These are phyloP conservation scores for Mycosphaerelloides madeirae DNA, from an alignment of 2,329 filamentous ascomycete genomes.

Conservation along the genomic window DNA sequence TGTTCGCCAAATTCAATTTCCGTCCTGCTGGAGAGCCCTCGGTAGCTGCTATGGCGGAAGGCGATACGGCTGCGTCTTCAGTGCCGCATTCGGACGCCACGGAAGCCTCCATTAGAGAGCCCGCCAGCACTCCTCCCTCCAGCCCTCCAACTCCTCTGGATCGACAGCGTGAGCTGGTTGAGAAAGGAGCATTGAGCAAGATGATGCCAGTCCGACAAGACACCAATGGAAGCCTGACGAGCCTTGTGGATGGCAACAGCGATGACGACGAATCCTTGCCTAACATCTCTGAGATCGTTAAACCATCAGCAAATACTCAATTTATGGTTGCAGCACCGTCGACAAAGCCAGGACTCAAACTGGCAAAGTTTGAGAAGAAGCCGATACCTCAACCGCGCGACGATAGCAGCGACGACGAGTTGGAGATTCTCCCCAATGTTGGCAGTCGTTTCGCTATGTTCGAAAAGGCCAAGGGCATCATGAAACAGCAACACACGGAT, in stretches of 20 bases:
- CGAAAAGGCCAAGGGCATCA: constrained; percentile 34
- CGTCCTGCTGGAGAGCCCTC: constrained; percentile 6
- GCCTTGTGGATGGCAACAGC: constrained; percentile 8
- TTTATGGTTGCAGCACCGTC: neutral
- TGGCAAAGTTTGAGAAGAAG: constrained; percentile 34
- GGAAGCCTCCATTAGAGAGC: constrained; percentile 20
- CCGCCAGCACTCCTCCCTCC: constrained; percentile 39
- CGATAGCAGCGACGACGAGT: constrained; percentile 49
- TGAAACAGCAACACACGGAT: constrained; percentile 20
- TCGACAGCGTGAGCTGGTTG: constrained; percentile 28
- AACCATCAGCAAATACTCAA: neutral
- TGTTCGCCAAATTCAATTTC: constrained; percentile 79
- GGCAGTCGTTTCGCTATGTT: constrained; percentile 28
- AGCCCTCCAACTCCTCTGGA: constrained; percentile 41
- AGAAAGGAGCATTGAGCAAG: constrained; percentile 31
- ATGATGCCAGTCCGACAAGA: constrained; percentile 29
- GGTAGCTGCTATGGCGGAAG: constrained; percentile 6
- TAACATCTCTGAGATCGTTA: neutral
- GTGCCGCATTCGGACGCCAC: constrained; percentile 28
- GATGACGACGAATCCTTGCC: constrained; percentile 21
- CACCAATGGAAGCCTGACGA: constrained; percentile 23
- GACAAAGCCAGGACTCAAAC: constrained; percentile 22
- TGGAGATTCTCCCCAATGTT: constrained; percentile 57
- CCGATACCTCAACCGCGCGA: constrained; percentile 7
- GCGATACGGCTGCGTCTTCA: constrained; percentile 23